phyloP scores from a whole-genome alignment of 441 rosid genomes.

The Corymbia calophylla region DNA sequence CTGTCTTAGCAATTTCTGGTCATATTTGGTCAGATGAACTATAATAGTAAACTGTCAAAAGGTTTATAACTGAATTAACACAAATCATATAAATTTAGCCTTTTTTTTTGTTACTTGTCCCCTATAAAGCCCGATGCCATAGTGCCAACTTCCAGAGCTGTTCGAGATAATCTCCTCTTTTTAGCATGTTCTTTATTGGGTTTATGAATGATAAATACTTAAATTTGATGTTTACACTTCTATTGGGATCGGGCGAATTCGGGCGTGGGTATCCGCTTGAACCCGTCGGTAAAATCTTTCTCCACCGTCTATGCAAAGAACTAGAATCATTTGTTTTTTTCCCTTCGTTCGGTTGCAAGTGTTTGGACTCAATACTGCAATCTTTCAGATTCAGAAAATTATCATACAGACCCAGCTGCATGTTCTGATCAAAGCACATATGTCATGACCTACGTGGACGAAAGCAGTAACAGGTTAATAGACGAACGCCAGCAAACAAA shows the following conservation, averaged over 20 bases:
- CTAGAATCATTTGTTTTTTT: not conserved
- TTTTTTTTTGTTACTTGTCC: not conserved
- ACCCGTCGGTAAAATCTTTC: not conserved
- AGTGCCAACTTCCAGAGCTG: not conserved
- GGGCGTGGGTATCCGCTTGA: not conserved
- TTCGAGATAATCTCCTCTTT: not conserved
- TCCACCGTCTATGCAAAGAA: not conserved
- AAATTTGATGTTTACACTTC: not conserved
- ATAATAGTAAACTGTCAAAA: too few species aligned
- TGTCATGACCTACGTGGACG: not conserved
- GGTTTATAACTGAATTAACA: too few species aligned
- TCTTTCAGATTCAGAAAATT: not conserved
- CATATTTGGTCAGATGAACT: fast-evolving
- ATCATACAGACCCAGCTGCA: not conserved
- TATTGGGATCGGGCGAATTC: not conserved
- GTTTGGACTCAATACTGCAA: not conserved
- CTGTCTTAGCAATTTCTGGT: fast-evolving
- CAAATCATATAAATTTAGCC: too few species aligned
- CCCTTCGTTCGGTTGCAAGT: not conserved
- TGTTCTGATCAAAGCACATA: not conserved
- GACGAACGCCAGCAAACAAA: not conserved
- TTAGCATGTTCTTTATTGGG: not conserved
- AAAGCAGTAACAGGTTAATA: not conserved
- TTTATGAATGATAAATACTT: not conserved
- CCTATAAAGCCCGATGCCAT: not conserved